phyloP scores from a whole-genome alignment of 495 filamentous ascomycete species.

The Trichoderma gamsii region DNA sequence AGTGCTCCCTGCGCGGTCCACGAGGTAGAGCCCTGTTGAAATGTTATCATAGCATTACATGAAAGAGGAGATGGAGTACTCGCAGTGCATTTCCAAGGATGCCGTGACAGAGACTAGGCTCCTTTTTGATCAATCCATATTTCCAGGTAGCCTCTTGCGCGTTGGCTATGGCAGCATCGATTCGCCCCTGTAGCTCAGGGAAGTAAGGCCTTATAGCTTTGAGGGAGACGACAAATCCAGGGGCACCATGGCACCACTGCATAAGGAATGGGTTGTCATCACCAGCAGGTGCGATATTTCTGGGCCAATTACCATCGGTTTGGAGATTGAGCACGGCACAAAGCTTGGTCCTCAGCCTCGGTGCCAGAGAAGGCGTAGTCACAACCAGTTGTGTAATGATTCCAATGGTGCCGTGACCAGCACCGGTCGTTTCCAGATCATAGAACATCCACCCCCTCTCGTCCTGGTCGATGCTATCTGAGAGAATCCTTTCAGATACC shows the following conservation, averaged over 20 bases:
- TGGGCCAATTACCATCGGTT: conserved; percentile 42
- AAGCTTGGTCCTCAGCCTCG: conserved; percentile 39
- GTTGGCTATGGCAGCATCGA: conserved; percentile 41
- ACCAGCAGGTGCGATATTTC: conserved; percentile 18
- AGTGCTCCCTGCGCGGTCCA: conserved; percentile 35
- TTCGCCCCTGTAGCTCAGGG: conserved; percentile 37
- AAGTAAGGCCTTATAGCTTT: conserved; percentile 44
- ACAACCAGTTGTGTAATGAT: conserved; percentile 60
- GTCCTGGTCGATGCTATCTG: conserved; percentile 20
- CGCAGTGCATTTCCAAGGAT: conserved; percentile 56
- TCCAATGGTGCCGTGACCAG: conserved; percentile 55
- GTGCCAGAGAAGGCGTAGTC: conserved; percentile 30
- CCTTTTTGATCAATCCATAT: conserved; percentile 53
- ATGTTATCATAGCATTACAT: background rate
- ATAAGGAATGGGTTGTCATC: conserved; percentile 40
- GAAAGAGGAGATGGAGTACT: conserved; percentile 8
- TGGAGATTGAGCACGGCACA: conserved; percentile 40
- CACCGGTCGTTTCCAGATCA: conserved; percentile 52
- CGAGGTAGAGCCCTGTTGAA: conserved; percentile 22
- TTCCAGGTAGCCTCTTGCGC: conserved; percentile 44
- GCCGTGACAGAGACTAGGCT: conserved; percentile 59
- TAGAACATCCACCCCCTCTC: conserved; percentile 51
- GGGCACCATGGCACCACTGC: conserved; percentile 63
- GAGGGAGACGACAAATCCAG: conserved; percentile 53
- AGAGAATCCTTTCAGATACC: conserved; percentile 33